phyloP scores from a whole-genome alignment of 2,329 filamentous ascomycete species.

The Arthrobotrys conoides region DNA sequence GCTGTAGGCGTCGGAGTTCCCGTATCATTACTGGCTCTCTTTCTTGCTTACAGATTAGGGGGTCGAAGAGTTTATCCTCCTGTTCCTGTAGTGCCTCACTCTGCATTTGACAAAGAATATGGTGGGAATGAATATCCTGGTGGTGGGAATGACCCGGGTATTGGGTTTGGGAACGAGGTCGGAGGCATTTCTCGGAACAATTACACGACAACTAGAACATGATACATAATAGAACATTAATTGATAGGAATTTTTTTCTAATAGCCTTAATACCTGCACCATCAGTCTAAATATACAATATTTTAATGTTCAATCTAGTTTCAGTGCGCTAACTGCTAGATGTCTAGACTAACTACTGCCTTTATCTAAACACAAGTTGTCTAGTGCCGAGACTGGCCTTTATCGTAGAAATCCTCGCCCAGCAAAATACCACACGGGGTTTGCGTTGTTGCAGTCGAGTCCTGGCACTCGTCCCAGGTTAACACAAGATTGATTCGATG shows the following conservation, averaged over 20 bases:
- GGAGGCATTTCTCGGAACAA: background rate
- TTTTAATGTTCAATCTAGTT: no score
- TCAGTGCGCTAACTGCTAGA: no score
- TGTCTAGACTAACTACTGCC: no score
- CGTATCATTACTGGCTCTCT: background rate
- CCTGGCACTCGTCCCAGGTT: background rate
- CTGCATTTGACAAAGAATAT: constrained; percentile 18
- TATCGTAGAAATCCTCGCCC: background rate
- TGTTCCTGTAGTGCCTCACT: background rate
- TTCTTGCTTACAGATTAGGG: constrained; percentile 10
- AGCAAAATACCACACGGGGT: constrained; percentile 3
- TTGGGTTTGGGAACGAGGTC: constrained; percentile 18
- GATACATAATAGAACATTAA: background rate
- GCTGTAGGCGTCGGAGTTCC: constrained; percentile 10
- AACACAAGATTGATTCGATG: background rate
- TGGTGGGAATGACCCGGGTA: constrained; percentile 9
- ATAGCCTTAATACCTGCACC: background rate
- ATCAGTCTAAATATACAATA: background rate
- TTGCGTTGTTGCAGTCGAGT: background rate
- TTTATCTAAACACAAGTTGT: no score
- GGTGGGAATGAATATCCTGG: constrained; percentile 4
- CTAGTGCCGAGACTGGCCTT: no score
- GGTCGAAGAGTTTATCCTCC: background rate
- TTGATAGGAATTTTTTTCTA: background rate
- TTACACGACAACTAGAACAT: background rate